phyloP scores from a whole-genome alignment of 2,329 filamentous ascomycete species.

The Epicoccum sorghinum region DNA sequence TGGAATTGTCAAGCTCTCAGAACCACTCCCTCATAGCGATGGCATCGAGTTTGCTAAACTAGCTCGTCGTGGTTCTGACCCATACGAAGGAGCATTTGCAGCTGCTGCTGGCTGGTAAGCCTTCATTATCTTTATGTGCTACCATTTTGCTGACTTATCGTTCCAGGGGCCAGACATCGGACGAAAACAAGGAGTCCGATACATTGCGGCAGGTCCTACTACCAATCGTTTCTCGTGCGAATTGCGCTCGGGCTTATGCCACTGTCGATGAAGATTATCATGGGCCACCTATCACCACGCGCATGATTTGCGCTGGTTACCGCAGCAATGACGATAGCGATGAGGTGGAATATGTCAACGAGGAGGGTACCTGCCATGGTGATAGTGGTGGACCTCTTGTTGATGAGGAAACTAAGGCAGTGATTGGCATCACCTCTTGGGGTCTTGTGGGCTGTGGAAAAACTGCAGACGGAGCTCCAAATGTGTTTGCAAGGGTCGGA shows the following conservation, averaged over 20 bases:
- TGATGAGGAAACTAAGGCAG: neutral
- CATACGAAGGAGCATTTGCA: slow-evolving; percentile 19
- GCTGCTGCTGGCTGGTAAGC: slow-evolving; percentile 34
- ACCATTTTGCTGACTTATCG: no score
- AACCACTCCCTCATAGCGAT: slow-evolving; percentile 24
- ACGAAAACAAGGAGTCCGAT: neutral
- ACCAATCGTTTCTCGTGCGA: neutral
- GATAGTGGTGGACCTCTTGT: neutral
- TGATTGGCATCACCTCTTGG: neutral
- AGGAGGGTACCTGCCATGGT: neutral
- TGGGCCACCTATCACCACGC: neutral
- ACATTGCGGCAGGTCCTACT: neutral
- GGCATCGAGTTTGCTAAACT: slow-evolving; percentile 31
- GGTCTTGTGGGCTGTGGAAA: neutral
- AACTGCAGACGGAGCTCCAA: neutral
- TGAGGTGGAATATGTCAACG: neutral
- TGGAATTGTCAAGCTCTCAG: slow-evolving; percentile 31
- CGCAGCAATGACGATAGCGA: neutral
- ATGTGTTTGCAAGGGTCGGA: neutral
- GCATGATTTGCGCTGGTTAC: neutral
- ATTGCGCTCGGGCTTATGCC: neutral
- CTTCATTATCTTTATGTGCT: neutral
- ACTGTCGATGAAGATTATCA: no score
- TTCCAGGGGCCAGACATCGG: neutral
- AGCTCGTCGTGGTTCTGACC: slow-evolving; percentile 26